These are phyloP conservation scores for Heracleum sosnowskyi DNA, from an alignment of 129 eudicot genomes.

Conservation along the genomic window DNA sequence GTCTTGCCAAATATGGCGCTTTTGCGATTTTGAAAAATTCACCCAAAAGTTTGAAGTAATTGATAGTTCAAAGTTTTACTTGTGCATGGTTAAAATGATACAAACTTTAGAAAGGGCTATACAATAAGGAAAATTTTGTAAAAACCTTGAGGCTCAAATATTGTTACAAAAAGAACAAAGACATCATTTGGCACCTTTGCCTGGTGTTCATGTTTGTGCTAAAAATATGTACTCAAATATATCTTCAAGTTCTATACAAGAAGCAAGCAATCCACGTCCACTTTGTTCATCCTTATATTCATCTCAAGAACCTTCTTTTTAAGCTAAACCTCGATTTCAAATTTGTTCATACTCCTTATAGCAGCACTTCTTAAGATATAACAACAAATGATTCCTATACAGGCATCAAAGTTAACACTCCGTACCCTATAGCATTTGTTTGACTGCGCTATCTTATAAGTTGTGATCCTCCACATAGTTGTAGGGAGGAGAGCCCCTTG, in stretches of 20 bases:
- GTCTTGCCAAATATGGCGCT: not conserved
- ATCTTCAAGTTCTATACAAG: not conserved
- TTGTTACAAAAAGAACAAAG: not conserved
- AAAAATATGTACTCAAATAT: not conserved
- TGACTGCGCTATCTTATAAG: not conserved
- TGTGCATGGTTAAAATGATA: not conserved
- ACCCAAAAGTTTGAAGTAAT: not conserved
- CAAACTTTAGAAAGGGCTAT: not conserved
- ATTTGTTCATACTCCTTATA: not conserved
- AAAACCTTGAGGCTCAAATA: not conserved
- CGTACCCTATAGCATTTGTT: not conserved
- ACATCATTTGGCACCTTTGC: not conserved
- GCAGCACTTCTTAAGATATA: not conserved
- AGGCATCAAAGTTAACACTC: not conserved
- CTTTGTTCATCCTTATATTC: not conserved
- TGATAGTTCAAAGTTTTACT: not conserved
- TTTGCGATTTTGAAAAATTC: not conserved
- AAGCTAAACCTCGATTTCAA: not conserved
- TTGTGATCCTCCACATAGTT: not conserved
- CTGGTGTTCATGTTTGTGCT: not conserved
- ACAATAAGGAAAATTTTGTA: not conserved
- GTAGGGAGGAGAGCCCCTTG: not conserved
- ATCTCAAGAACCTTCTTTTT: not conserved
- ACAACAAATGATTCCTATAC: not conserved
- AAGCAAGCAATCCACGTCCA: not conserved